Evolutionary conservation across 2,329 filamentous ascomycete genomes (phyloP), one percentile per base, ranked within the genome.

Genomic region (Colletotrichum noveboracense): DNA sequence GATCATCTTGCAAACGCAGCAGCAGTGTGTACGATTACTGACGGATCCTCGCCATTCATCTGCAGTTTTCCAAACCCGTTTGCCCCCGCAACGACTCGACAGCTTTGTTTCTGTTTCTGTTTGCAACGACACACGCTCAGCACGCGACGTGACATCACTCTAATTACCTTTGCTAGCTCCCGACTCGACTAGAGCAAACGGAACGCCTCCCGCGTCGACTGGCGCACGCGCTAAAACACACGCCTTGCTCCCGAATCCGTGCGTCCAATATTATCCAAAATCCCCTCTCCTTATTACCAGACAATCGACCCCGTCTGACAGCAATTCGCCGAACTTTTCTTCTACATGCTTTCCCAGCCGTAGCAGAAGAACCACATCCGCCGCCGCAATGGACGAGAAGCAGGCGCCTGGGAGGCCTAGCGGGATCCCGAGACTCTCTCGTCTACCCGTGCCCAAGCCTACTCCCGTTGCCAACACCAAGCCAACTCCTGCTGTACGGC

Each of bases 361-460:
- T 69, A 32, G 43, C 43, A 52, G 43, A 21, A 52, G 43, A 36
- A 26, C 4, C 18, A 26, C 6, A 14, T 13, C 7, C 38, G 18
- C 48, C 32, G n/a, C 13, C 34, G 18, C 28, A 12, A 78, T 78
- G 77, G 75, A 78, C 56, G 77, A 73, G 21, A 78, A 77, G 43
- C 75, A 67, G 32, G 68, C 76, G 18, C 61, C 68, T 21, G 61
- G 66, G 48, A 70, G 64, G 65, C 38, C 75, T 16, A 84, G 82
- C 76, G 81, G 80, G 71, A 84, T 84, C 52, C 83, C 84, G 24
- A 84, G 85, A 34, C 70, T 83, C 28, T 87, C 86, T 34, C 84
- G 85, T 74, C 81, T 87, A 14, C 85, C 85, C 24, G 70, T 84
- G 13, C 81, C 85, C 34, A 79, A 82, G 18, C 79, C 83, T 14